Conservation (phyloP, 2,329 filamentous ascomycete genomes). For the Aspergillus bombycis region DNA sequence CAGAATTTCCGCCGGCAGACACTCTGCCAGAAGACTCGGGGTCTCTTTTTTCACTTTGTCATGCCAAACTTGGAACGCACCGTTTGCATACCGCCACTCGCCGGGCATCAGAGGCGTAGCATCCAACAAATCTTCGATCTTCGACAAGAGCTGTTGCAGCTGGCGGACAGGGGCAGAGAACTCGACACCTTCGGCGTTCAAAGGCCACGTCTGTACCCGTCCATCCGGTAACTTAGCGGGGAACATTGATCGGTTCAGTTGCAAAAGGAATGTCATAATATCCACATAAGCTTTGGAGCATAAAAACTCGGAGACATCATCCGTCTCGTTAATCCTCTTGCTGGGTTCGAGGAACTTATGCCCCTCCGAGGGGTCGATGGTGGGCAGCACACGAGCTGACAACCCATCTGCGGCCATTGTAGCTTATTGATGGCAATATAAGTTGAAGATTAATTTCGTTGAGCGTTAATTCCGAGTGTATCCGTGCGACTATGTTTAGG, state of each 20-base stretch:
- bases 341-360: slow-evolving; percentile 67
- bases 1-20: slow-evolving; percentile 56
- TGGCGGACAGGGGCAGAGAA: slow-evolving; percentile 63
- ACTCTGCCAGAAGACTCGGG: slow-evolving; percentile 59
- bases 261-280: slow-evolving; percentile 82
- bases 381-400: slow-evolving; percentile 42
- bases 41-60: slow-evolving; percentile 65
- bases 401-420: slow-evolving; percentile 28
- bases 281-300: slow-evolving; percentile 81
- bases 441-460: background rate
- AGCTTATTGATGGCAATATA: background rate
- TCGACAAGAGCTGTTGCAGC: slow-evolving; percentile 68
- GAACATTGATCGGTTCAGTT: slow-evolving; percentile 86
- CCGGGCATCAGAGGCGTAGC: slow-evolving; percentile 83
- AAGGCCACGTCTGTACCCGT: slow-evolving; percentile 54
- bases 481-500: no score
- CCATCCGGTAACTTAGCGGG: slow-evolving; percentile 59
- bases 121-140: slow-evolving; percentile 68
- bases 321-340: slow-evolving; percentile 83
- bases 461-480: background rate
- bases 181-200: slow-evolving; percentile 45
- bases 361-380: slow-evolving; percentile 51
- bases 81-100: slow-evolving; percentile 87
- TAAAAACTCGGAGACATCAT: slow-evolving; percentile 81
- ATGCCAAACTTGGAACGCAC: slow-evolving; percentile 86